Base-by-base conservation (phyloP, 1,284 basidiomycete species). In the Rhodotorula sp. region DNA sequence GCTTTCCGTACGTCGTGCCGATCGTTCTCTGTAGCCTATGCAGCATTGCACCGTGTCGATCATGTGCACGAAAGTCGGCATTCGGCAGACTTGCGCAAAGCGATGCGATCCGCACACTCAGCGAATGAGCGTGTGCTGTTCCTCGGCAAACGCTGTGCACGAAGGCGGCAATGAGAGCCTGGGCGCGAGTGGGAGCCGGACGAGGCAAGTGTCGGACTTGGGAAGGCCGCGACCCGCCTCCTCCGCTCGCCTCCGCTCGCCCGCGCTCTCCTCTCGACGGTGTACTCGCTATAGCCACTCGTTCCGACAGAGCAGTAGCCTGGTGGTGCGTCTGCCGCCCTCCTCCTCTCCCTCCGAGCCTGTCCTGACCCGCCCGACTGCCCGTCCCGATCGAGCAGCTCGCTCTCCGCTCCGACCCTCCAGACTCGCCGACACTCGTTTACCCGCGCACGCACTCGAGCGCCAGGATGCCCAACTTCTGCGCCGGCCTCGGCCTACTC, bases 381-480 rank as follows among this genome's bases (percentile, higher is more conserved):
- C 27, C 12, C 27, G 13, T n/a, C n/a, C 15, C 32, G 4, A 27
- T 41, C 56, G 39, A 5, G 55, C 55, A 58, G 41, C 58, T 29
- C 41, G n/a, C 27, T 17, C 60, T 17, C 60, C 15, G 10, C 56
- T 29, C 27, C 25, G 27, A 8, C 39, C 29, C 37, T 4, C 21
- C 44, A 17, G 44, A 50, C 2, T 29, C 50, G 5, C 50, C 27
- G 10, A 27, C 36, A 17, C 13, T 39, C 55, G 55, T 27, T 56
- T 29, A 2, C 5, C 34, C 44, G 7, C 58, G 32, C 58, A 34
- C 27, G 8, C 44, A 22, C 29, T 13, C 58, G 58, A 9, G 6
- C 19, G 17, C 41, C 3, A 61, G 12, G 9, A 74, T 74, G 73
- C 51, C 64, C 65, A 64, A 65, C 54, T 72, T 63, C 29, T 74